phyloP scores from a whole-genome alignment of 2,329 filamentous ascomycete genomes.

The Fusarium stilboides region DNA sequence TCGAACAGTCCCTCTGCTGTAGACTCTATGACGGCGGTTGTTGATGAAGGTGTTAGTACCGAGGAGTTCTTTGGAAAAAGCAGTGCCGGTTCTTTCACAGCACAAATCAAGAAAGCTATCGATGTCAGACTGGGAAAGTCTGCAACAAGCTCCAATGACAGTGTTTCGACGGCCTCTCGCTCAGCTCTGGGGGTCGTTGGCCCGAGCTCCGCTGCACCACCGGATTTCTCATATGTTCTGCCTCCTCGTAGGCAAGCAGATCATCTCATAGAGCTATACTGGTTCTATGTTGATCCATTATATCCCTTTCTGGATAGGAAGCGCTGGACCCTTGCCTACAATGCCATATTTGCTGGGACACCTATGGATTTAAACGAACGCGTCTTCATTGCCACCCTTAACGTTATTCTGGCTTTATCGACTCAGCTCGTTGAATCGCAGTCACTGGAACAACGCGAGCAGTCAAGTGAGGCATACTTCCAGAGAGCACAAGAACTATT shows the following conservation, averaged over 20 bases:
- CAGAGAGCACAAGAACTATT: slow-evolving; percentile 59
- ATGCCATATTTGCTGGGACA: slow-evolving; percentile 58
- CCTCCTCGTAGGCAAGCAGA: slow-evolving; percentile 63
- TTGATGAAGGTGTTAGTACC: slow-evolving; percentile 58
- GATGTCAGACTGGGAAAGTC: slow-evolving; percentile 51
- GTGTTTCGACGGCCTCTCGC: background rate
- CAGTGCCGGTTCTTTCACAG: slow-evolving; percentile 63
- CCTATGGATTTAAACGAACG: slow-evolving; percentile 57
- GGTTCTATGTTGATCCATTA: slow-evolving; percentile 62
- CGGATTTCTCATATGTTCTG: slow-evolving; percentile 57
- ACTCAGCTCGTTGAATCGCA: slow-evolving; percentile 61
- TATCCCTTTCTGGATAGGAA: slow-evolving; percentile 62
- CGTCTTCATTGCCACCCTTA: slow-evolving; percentile 61
- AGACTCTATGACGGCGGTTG: slow-evolving; percentile 63
- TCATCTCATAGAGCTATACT: slow-evolving; percentile 62
- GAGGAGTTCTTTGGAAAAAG: slow-evolving; percentile 64
- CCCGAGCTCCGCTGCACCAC: slow-evolving; percentile 28
- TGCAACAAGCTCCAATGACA: slow-evolving; percentile 1
- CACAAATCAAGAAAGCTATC: slow-evolving; percentile 62
- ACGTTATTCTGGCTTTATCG: slow-evolving; percentile 63
- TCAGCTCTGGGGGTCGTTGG: background rate
- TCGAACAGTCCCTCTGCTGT: slow-evolving; percentile 54
- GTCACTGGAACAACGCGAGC: slow-evolving; percentile 57
- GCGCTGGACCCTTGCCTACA: slow-evolving; percentile 57
- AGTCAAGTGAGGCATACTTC: slow-evolving; percentile 60